Evolutionary conservation across 2,329 filamentous ascomycete genomes (phyloP).

Genomic region (Stagonosporopsis chrysanthemi): DNA sequence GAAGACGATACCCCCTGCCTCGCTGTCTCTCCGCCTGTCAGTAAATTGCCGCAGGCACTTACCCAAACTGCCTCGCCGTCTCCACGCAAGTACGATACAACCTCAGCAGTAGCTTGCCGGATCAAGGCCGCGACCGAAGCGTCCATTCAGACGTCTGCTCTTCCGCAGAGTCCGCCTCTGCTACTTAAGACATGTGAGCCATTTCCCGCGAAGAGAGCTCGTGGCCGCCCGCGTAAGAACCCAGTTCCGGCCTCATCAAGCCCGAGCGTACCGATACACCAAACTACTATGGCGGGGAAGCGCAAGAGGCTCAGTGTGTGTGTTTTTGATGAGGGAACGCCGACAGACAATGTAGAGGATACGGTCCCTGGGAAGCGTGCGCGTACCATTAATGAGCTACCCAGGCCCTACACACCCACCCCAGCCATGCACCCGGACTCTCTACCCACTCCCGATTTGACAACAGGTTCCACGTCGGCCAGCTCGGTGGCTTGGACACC

Average conservation of each 20-base stretch:
- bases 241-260: background rate
- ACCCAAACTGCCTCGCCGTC: background rate
- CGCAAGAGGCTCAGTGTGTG: conserved; percentile 2
- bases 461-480: background rate
- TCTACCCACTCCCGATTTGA: background rate
- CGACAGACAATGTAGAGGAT: background rate
- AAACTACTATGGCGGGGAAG: background rate
- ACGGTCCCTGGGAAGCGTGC: background rate
- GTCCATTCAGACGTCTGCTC: background rate
- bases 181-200: background rate
- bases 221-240: background rate
- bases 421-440: background rate
- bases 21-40: no score
- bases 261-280: background rate
- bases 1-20: background rate
- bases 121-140: conserved; percentile 2
- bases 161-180: background rate
- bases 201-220: background rate
- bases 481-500: conserved; percentile 6
- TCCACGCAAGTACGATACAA: background rate
- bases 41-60: background rate
- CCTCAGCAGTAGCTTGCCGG: background rate
- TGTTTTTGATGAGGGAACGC: background rate
- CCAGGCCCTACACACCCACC: background rate
- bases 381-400: background rate